phyloP scores from a whole-genome alignment of 2,329 filamentous ascomycete species.

The Aspergillus oerlinghausenensis region DNA sequence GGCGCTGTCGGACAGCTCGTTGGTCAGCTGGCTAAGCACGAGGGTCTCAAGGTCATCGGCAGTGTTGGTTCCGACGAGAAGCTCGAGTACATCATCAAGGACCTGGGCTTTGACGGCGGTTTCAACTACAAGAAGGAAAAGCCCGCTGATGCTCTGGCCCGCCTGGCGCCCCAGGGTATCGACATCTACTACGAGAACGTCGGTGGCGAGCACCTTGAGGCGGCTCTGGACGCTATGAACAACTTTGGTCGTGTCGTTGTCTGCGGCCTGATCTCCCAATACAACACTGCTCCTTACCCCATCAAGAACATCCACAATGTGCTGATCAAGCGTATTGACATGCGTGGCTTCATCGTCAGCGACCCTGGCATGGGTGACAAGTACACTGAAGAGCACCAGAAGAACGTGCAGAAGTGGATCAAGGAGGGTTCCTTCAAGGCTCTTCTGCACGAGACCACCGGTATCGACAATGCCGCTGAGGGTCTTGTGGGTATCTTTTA shows the following conservation, averaged over 20 bases:
- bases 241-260: slow-evolving; percentile 60
- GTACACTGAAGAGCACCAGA: slow-evolving; percentile 66
- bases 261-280: slow-evolving; percentile 69
- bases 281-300: slow-evolving; percentile 67
- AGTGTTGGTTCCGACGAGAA: slow-evolving; percentile 77
- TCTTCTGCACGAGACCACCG: slow-evolving; percentile 63
- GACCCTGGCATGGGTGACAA: slow-evolving; percentile 62
- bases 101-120: slow-evolving; percentile 66
- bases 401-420: slow-evolving; percentile 72
- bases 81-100: slow-evolving; percentile 66
- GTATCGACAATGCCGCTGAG: slow-evolving; percentile 71
- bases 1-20: slow-evolving; percentile 81
- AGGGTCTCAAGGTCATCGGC: slow-evolving; percentile 74
- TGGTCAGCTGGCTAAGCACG: slow-evolving; percentile 76
- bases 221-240: slow-evolving; percentile 62
- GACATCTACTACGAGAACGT: slow-evolving; percentile 84
- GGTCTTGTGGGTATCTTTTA: slow-evolving; percentile 70
- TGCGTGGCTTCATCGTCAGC: slow-evolving; percentile 72
- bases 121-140: slow-evolving; percentile 89
- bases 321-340: slow-evolving; percentile 60
- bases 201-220: slow-evolving; percentile 69
- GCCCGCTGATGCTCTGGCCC: slow-evolving; percentile 60
- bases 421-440: slow-evolving; percentile 70
- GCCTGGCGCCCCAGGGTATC: slow-evolving; percentile 70
- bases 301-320: slow-evolving; percentile 62